A percentile compares a stretch with the other conserved stretches of the same genome.
Conservation (phyloP, 78 protist species). For the Bigelowiella natans region DNA sequence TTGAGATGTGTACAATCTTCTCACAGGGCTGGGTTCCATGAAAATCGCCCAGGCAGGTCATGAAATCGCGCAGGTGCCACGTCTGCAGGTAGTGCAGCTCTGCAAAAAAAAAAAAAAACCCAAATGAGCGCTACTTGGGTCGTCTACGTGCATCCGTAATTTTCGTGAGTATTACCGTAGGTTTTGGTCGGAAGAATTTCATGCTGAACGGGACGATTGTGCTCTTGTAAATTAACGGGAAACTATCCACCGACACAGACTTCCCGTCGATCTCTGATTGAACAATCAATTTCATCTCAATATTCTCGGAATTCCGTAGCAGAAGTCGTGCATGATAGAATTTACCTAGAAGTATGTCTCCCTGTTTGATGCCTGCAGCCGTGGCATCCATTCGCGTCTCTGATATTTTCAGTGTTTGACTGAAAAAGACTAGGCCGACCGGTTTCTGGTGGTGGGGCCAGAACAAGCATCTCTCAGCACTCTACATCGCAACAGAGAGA, state of each 20-base stretch:
- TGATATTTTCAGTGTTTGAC: background rate
- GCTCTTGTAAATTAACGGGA: background rate
- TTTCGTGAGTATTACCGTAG: no score
- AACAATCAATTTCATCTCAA: no score
- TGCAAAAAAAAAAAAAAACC: no score
- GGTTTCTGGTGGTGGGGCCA: background rate
- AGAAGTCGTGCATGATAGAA: no score
- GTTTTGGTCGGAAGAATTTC: background rate
- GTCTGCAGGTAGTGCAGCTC: no score
- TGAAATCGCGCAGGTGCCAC: no score
- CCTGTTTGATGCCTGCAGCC: background rate
- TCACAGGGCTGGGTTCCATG: no score
- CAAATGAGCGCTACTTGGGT: no score
- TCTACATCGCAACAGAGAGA: background rate
- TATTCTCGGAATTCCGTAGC: no score
- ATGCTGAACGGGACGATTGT: background rate
- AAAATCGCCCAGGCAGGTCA: no score
- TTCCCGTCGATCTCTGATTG: background rate
- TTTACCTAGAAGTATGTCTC: background rate
- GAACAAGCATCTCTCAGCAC: background rate
- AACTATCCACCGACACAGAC: background rate
- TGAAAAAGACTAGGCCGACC: background rate
- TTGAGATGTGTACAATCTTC: no score
- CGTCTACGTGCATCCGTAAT: no score
- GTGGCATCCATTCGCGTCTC: background rate